These are phyloP conservation scores for Dioszegia crocea DNA, from an alignment of 768 basidiomycete genomes.

Conservation along the genomic window DNA sequence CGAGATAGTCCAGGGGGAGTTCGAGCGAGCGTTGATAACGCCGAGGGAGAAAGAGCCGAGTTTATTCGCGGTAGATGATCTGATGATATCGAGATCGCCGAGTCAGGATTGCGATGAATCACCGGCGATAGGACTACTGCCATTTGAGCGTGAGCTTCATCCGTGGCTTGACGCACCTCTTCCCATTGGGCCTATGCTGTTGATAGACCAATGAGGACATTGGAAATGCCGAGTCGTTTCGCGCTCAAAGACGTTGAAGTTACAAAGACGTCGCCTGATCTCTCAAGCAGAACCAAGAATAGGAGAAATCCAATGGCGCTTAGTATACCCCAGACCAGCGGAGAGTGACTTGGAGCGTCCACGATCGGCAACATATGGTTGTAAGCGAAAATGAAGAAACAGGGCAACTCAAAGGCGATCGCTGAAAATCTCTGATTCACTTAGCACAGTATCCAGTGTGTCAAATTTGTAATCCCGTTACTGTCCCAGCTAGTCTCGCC, in stretches of 20 bases:
- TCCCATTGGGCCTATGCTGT: constrained; percentile 43
- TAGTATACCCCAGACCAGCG: constrained; percentile 7
- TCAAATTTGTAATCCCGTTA: too few species aligned
- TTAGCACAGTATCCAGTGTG: too few species aligned
- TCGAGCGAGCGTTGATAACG: constrained; percentile 20
- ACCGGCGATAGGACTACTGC: neutral
- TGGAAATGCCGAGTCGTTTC: constrained; percentile 22
- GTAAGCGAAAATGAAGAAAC: too few species aligned
- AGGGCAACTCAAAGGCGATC: too few species aligned
- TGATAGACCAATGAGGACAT: constrained; percentile 24
- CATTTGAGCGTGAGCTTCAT: neutral
- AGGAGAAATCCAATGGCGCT: constrained; percentile 20
- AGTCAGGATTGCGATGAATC: constrained; percentile 9
- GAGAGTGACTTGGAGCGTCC: constrained; percentile 7
- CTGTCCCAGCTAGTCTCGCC: too few species aligned
- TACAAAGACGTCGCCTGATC: constrained; percentile 31
- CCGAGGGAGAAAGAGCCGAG: constrained; percentile 39
- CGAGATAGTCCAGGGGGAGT: too few species aligned
- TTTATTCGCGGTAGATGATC: constrained; percentile 33
- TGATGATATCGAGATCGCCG: constrained; percentile 29
- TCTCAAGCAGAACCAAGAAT: constrained; percentile 26
- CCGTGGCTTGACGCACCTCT: constrained; percentile 28
- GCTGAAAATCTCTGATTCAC: too few species aligned
- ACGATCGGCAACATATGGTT: constrained; percentile 12
- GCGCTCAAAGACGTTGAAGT: constrained; percentile 25